These are phyloP conservation scores for Grifola frondosa DNA, from an alignment of 1,284 basidiomycete genomes.

Conservation along the genomic window DNA sequence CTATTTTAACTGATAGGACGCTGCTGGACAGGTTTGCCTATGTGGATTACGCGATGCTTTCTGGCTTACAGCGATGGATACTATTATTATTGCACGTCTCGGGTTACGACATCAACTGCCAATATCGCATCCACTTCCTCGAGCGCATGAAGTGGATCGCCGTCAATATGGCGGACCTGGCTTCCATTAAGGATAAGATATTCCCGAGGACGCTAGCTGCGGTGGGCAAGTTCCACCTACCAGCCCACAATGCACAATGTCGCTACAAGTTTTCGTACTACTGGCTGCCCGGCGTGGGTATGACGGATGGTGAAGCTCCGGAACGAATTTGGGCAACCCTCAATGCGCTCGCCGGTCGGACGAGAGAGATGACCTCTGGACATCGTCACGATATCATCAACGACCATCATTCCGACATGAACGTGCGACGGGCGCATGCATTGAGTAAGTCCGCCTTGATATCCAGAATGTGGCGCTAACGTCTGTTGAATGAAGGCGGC, in stretches of 20 bases:
- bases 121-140: neutral
- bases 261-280: constrained; percentile 3
- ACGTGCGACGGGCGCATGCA: constrained; percentile 2
- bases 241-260: constrained; percentile 1
- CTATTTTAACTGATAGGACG: no score
- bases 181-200: neutral
- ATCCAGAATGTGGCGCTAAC: no score
- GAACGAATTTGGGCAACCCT: constrained; percentile 7
- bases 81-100: neutral
- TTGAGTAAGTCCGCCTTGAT: constrained; percentile 9
- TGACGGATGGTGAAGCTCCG: constrained; percentile 9
- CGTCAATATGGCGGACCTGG: neutral
- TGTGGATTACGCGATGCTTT: no score
- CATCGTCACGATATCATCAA: constrained; percentile 13
- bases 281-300: constrained; percentile 5
- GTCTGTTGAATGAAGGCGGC: no score
- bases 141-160: neutral
- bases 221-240: constrained; percentile 8
- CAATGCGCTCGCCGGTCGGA: constrained; percentile 1
- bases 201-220: neutral
- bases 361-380: constrained; percentile 11
- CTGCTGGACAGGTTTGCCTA: no score
- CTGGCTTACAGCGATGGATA: neutral
- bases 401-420: constrained; percentile 7
- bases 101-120: constrained; percentile 10